These are phyloP conservation scores for Pseudonectria foliicola DNA, from an alignment of 2,329 filamentous ascomycete species.

Conservation along the genomic window DNA sequence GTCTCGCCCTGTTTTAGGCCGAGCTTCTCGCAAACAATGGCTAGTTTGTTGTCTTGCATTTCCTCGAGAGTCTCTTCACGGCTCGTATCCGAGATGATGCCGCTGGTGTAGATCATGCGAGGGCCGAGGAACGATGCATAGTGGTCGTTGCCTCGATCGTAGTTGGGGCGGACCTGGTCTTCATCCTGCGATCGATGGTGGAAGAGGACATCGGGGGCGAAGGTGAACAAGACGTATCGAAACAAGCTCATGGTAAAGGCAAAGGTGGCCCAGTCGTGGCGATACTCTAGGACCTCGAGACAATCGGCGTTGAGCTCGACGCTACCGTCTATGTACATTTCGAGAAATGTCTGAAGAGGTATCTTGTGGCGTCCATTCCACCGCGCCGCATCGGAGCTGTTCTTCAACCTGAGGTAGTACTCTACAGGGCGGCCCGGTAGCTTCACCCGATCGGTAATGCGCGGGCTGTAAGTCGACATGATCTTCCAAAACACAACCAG, in stretches of 20 bases:
- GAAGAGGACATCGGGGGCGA: conserved; percentile 80
- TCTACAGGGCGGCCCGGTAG: conserved; percentile 79
- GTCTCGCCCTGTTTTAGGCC: conserved; percentile 69
- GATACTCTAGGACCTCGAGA: conserved; percentile 78
- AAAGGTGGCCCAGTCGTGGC: conserved; percentile 93
- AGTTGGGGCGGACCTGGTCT: conserved; percentile 92
- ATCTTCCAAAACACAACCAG: conserved; percentile 74
- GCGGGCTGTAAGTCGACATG: conserved; percentile 69
- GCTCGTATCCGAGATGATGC: conserved; percentile 78
- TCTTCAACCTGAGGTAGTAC: conserved; percentile 76
- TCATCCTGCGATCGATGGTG: conserved; percentile 88
- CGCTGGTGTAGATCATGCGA: conserved; percentile 95
- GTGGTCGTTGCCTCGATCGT: conserved; percentile 93
- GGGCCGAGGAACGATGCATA: conserved; percentile 95
- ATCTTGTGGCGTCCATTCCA: conserved; percentile 71
- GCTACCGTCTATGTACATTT: conserved; percentile 88
- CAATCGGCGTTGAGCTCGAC: conserved; percentile 89
- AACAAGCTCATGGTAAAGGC: conserved; percentile 76
- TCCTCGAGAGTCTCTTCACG: conserved; percentile 86
- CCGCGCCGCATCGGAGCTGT: conserved; percentile 43
- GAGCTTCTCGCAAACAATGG: conserved; percentile 90
- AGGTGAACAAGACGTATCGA: conserved; percentile 73
- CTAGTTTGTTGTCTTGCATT: conserved; percentile 93
- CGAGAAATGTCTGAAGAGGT: conserved; percentile 82
- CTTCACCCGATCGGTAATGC: conserved; percentile 82